Percentiles rank a stretch among this genome's conserved stretches.
Conservation (phyloP, 1,139 yeast species). For the Yamadazyma blattariae region DNA sequence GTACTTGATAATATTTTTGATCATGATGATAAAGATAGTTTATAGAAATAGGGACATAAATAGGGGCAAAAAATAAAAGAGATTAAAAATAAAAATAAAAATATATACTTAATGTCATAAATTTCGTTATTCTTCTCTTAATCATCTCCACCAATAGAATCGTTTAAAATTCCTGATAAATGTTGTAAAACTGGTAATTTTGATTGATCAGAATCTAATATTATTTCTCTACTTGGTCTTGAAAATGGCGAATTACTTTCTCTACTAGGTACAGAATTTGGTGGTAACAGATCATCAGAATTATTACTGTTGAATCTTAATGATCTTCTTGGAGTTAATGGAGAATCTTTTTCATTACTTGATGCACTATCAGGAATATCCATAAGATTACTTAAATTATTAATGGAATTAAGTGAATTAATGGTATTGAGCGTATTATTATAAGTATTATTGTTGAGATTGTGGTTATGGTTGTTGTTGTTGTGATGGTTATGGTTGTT, state of each 20-base stretch:
- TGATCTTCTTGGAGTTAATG: constrained; percentile 8
- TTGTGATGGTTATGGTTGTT: no score
- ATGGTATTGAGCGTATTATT: no score
- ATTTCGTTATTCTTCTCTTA: no score
- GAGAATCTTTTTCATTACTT: no score
- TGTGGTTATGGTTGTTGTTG: no score
- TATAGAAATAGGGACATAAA: no score
- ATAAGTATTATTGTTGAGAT: no score
- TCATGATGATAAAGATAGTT: constrained; percentile 1
- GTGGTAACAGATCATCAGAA: constrained; percentile 12
- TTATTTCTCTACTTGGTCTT: constrained; percentile 4
- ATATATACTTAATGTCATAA: no score
- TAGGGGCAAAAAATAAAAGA: no score
- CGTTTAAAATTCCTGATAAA: constrained; percentile 13
- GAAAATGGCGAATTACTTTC: constrained; percentile 26
- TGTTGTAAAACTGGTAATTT: constrained; percentile 15
- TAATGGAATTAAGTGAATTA: no score
- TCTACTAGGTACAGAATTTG: constrained; percentile 19
- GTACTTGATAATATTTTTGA: constrained; percentile 3
- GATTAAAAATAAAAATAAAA: no score
- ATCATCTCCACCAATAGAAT: constrained; percentile 9
- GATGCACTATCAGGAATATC: constrained; percentile 2
- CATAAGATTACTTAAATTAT: constrained; percentile 1
- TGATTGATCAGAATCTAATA: constrained; percentile 7
- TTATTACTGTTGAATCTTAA: constrained; percentile 7